Base-by-base conservation (phyloP, 2,329 filamentous ascomycete genomes). In the Penicillium corylophilum region DNA sequence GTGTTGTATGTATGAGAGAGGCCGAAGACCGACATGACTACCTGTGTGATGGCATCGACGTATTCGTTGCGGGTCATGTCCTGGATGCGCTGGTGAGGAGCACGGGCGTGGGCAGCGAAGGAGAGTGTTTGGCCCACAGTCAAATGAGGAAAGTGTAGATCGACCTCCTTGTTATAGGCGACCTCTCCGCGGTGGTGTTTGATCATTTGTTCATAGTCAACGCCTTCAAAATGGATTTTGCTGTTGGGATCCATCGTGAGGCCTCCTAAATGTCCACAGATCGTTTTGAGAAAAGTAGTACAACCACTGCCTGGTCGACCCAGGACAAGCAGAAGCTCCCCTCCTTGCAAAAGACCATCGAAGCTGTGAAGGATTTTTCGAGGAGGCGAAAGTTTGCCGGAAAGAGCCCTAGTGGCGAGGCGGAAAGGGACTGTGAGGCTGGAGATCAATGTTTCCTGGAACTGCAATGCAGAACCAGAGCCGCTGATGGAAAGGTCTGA, bases 271-370 rank as follows among this genome's bases (percentile, higher is more conserved):
- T 94, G 88, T 55, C 90, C 90, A 16, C 88, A 83, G 53, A 95
- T 82, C 0, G 89, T 89, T 77, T 94, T 95, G 56, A 95, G 77
- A 58, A 94, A 85, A 1, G 90, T 95, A 12, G 87, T 89, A 71
- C 90, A 95, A 44, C 73, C 72, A 44, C 64, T 66, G 1, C 71
- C 70, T 2, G 71, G 71, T n/a, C 68, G 65, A 24, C 71, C 70
- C 15, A 74, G 59, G 2, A 74, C 71, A 22, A 72, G 56, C 3
- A 71, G 54, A 55, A 73, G 62, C 53, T 74, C 80, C 0, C 80
- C 80, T 51, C 71, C 72, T 48, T 75, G 74, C 47, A 83, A 61
- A 1, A 78, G 59, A 5, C 79, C 79, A 54, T 65, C 46, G 22
- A 61, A 57, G 51, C 33, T 52, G 49, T 57, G 50, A 35, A 61